A percentile compares a stretch with the other conserved stretches of the same genome.
Conservation (phyloP, 2,329 filamentous ascomycete genomes). For the Lasiodiplodia sp. region DNA sequence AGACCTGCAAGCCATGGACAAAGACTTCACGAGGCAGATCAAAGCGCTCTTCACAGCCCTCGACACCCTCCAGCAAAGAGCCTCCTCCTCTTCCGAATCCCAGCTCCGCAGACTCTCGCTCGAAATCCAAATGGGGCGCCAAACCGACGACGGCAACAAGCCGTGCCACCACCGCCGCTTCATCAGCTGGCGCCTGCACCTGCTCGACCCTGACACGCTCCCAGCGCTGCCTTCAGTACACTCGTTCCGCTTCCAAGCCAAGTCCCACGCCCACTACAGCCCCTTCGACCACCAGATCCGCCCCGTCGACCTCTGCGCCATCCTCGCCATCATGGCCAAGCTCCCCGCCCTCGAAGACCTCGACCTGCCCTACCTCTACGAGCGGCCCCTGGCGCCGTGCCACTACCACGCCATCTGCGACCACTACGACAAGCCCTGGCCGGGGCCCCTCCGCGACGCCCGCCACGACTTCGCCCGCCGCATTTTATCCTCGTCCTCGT, state of each 20-base stretch:
- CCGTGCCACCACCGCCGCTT: not conserved
- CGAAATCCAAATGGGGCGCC: not conserved
- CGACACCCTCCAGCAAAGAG: not conserved
- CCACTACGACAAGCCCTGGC: not conserved
- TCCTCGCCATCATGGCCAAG: not conserved
- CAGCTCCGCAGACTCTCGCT: not conserved
- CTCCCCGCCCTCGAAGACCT: not conserved
- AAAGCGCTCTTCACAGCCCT: not conserved
- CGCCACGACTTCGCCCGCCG: slow-evolving; percentile 1
- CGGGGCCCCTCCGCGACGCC: not conserved
- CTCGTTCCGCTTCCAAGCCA: not conserved
- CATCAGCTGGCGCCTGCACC: slow-evolving; percentile 1
- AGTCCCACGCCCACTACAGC: not conserved
- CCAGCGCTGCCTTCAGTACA: not conserved
- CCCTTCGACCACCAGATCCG: not conserved
- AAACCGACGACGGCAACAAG: slow-evolving; percentile 1
- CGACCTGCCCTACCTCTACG: not conserved
- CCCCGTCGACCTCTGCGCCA: slow-evolving; percentile 1
- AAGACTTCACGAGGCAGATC: not conserved
- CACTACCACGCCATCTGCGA: not conserved
- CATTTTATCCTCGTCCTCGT: not conserved
- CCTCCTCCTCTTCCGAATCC: not conserved
- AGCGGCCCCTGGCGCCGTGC: too few relatives aligned
- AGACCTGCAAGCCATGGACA: not conserved
- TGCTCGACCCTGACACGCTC: not conserved